Base-by-base conservation (phyloP, 2,329 filamentous ascomycete genomes). In the Catunica adiposa region DNA sequence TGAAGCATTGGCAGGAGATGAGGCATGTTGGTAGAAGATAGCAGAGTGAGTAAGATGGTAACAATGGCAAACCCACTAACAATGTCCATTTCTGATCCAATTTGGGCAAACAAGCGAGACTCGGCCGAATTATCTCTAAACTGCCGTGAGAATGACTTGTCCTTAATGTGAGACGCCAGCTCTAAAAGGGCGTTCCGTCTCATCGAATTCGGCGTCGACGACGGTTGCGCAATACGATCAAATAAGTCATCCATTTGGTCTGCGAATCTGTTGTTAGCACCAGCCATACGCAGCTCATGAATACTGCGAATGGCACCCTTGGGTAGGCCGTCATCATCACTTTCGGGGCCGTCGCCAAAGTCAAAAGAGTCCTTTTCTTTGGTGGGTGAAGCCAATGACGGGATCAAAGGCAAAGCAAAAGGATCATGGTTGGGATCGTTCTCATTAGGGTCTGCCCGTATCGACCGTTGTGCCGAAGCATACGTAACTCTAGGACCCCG, bases 121-220 rank as follows among this genome's bases (percentile, higher is more conserved):
- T 87, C 84, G 56, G 84, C 79, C 5, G 80, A 79, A 61, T 87
- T 82, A 59, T 89, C 82, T 20, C 84, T 75, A 62, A 95, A 89
- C 59, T 85, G 82, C 17, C 74, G 72, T 26, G 79, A 71, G 62
- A 86, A 89, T 0, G 71, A 72, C 62, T 81, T 80, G 52, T 82
- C 71, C 51, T 76, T 74, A 44, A 83, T 70, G 62, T 79, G 80
- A 47, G 74, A 71, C 1, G 75, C 75, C 44, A 84, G 65, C 60
- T 84, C 80, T 3, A 83, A 66, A 44, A 84, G 67, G 1, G 78
- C 78, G 54, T 75, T 74, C 54, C 80, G 71, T 60, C 80, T 70
- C 62, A 77, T 70, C 0, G 77, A 78, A 2, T 70, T 69, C 5
- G 73, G 65, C 37, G 71, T 69, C 14, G 63, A 62, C 25, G 66